phyloP scores from a whole-genome alignment of 768 basidiomycete species.

The Phallus indusiatus region DNA sequence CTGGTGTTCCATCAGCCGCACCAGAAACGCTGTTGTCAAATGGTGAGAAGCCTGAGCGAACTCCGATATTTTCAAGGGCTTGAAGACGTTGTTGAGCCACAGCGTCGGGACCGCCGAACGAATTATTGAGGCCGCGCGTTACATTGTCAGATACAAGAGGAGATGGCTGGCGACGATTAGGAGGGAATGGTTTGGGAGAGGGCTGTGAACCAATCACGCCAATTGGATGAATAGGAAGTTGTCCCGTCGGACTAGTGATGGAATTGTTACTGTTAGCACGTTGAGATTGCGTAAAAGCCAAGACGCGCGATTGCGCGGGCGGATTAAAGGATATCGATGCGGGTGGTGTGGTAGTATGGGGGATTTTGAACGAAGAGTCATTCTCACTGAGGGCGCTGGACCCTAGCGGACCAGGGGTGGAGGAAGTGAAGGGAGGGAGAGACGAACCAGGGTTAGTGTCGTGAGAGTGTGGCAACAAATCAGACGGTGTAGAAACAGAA shows the following conservation, averaged over 20 bases:
- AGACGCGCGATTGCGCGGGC: slow-evolving; percentile 26
- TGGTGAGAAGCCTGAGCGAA: slow-evolving; percentile 1
- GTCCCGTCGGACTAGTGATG: not conserved
- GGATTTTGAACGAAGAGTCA: not conserved
- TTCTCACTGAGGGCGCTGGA: not conserved
- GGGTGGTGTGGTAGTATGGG: not conserved
- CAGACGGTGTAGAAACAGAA: not conserved
- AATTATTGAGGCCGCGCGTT: not conserved
- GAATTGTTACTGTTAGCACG: not conserved
- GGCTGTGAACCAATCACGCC: slow-evolving; percentile 1
- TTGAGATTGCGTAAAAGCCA: slow-evolving; percentile 6
- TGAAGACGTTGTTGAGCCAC: slow-evolving; percentile 4
- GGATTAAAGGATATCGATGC: slow-evolving; percentile 28
- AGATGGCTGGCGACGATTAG: not conserved
- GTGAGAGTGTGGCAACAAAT: slow-evolving; percentile 23
- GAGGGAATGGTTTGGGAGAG: not conserved
- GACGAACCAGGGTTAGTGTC: slow-evolving; percentile 14
- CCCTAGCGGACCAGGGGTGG: not conserved
- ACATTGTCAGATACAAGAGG: not conserved
- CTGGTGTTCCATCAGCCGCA: slow-evolving; percentile 20
- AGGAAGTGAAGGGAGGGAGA: not conserved
- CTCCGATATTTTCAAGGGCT: slow-evolving; percentile 2
- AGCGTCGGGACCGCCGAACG: slow-evolving; percentile 1
- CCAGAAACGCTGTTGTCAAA: slow-evolving; percentile 21
- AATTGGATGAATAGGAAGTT: not conserved